phyloP scores from a whole-genome alignment of 768 basidiomycete species.

The Amanita thiersii region DNA sequence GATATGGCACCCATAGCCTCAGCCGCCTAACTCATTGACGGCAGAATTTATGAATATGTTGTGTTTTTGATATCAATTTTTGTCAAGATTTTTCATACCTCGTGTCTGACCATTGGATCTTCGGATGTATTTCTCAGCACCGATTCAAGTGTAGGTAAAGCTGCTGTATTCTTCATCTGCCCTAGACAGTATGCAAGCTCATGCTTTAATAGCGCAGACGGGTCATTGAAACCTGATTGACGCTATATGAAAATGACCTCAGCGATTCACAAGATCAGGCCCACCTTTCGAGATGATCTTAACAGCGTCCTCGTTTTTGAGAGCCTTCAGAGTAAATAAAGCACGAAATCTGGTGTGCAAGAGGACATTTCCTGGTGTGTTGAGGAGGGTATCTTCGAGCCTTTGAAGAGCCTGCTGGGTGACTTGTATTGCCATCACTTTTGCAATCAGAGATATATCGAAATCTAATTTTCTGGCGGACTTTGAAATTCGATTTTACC shows the following conservation, averaged over 20 bases:
- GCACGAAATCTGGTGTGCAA: slow-evolving; percentile 87
- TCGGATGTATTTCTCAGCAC: slow-evolving; percentile 65
- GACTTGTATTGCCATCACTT: slow-evolving; percentile 26
- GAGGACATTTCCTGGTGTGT: slow-evolving; percentile 59
- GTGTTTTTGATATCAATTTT: slow-evolving; percentile 1
- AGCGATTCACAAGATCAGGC: slow-evolving; percentile 1
- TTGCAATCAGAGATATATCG: slow-evolving; percentile 15
- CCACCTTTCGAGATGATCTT: slow-evolving; percentile 79
- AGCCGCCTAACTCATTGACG: slow-evolving; percentile 58
- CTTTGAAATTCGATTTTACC: slow-evolving; percentile 32
- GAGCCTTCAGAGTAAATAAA: slow-evolving; percentile 84
- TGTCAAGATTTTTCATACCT: slow-evolving; percentile 41
- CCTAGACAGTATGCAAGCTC: slow-evolving; percentile 97
- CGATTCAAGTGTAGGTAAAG: slow-evolving; percentile 70
- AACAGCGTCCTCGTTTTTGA: slow-evolving; percentile 74
- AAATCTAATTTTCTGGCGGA: slow-evolving; percentile 37
- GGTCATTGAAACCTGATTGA: slow-evolving; percentile 68
- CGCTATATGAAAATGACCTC: slow-evolving; percentile 8
- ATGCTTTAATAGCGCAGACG: slow-evolving; percentile 89
- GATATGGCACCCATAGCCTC: slow-evolving; percentile 98
- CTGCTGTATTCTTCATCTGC: slow-evolving; percentile 69
- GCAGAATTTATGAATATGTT: slow-evolving; percentile 10
- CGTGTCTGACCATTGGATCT: slow-evolving; percentile 97
- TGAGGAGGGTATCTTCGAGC: slow-evolving; percentile 75
- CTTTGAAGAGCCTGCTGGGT: slow-evolving; percentile 48